Percentiles rank a stretch among this genome's conserved stretches.
Conservation (phyloP, 176 grass and related monocot species). For the Triticum urartu region DNA sequence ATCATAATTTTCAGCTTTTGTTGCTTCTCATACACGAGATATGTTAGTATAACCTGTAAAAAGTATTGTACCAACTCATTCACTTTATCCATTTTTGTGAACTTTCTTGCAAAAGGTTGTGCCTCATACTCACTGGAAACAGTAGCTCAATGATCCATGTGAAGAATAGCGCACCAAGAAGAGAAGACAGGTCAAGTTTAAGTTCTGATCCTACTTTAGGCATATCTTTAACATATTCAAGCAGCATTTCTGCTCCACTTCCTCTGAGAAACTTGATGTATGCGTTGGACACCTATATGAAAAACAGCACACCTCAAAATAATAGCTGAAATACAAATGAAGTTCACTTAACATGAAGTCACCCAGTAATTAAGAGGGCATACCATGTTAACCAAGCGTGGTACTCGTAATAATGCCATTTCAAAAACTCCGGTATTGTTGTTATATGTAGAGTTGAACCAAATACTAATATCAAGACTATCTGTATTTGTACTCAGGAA, state of each 20-base stretch:
- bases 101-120: not conserved
- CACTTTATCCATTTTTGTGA: not conserved
- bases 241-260: constrained; percentile 23
- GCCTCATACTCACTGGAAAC: constrained; percentile 72
- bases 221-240: constrained; percentile 62
- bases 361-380: not conserved
- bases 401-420: constrained; percentile 53
- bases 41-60: constrained; percentile 46
- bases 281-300: constrained; percentile 38
- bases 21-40: constrained; percentile 68
- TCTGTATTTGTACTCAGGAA: constrained; percentile 62
- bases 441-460: constrained; percentile 90
- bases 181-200: constrained; percentile 64
- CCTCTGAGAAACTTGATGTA: constrained; percentile 40
- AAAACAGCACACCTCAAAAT: not conserved
- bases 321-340: not conserved
- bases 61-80: not conserved
- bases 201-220: constrained; percentile 38
- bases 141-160: constrained; percentile 82
- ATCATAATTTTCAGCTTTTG: constrained; percentile 83
- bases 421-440: constrained; percentile 38
- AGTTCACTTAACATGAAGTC: not conserved
- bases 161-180: constrained; percentile 87
- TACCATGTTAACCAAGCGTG: constrained; percentile 77
- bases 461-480: constrained; percentile 62